These are phyloP conservation scores for Pyrenophora teres DNA, from an alignment of 2,329 filamentous ascomycete species.

Conservation along the genomic window DNA sequence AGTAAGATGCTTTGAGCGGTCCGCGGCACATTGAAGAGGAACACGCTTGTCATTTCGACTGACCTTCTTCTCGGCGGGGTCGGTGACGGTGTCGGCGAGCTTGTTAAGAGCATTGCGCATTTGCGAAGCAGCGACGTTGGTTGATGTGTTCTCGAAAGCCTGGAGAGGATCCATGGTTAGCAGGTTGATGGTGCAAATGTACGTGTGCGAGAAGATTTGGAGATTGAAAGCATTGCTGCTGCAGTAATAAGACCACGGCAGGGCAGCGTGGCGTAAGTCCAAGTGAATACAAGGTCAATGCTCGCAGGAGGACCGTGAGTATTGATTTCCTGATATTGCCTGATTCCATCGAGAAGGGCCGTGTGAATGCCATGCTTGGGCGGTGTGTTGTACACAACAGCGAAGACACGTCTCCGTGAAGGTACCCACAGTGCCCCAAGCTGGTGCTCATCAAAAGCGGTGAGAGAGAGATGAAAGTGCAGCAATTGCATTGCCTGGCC, in stretches of 20 bases:
- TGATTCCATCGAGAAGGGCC: not conserved
- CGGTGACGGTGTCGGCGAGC: conserved; percentile 85
- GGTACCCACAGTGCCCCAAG: not conserved
- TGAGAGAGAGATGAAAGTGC: not conserved
- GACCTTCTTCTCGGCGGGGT: conserved; percentile 80
- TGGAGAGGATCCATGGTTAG: conserved; percentile 49
- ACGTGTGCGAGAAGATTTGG: not conserved
- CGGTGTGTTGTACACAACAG: not conserved
- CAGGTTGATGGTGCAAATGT: not conserved
- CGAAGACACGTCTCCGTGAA: not conserved
- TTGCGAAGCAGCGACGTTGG: conserved; percentile 95
- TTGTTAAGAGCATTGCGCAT: conserved; percentile 98
- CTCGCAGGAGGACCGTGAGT: not conserved
- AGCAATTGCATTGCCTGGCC: not conserved
- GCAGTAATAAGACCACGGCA: not conserved
- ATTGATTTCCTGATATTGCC: not conserved
- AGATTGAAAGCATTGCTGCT: not conserved
- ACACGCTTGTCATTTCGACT: conserved; percentile 15
- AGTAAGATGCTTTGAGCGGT: not conserved
- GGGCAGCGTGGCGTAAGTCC: not conserved
- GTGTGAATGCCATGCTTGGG: not conserved
- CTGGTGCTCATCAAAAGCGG: not conserved
- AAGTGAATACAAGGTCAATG: conserved; percentile 1
- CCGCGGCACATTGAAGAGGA: not conserved
- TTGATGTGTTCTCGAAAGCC: conserved; percentile 99